Percentiles rank a stretch among this genome's conserved stretches.
phyloP scores from a whole-genome alignment of 179 eudicot genomes.

The Beta macrorhiza region DNA sequence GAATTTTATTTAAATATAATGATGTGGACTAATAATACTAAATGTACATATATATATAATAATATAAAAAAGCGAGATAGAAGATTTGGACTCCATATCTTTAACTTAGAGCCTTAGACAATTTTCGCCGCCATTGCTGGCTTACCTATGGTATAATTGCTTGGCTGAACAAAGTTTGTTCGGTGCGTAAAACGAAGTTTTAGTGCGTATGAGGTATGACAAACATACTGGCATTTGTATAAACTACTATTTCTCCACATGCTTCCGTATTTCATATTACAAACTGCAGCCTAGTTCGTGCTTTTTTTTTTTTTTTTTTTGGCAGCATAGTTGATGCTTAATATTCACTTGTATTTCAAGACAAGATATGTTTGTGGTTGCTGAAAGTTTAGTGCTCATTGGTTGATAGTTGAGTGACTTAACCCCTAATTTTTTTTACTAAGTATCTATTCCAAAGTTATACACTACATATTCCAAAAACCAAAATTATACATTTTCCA shows the following conservation, averaged over 20 bases:
- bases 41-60: too few relatives aligned
- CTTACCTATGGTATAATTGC: too few relatives aligned
- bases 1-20: too few relatives aligned
- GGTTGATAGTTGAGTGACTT: conserved; percentile 17
- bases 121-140: too few relatives aligned
- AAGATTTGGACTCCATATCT: too few relatives aligned
- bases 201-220: too few relatives aligned
- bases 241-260: not conserved
- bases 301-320: not conserved
- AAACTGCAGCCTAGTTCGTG: conserved; percentile 11
- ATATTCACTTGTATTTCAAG: conserved; percentile 31
- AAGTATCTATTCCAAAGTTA: not conserved
- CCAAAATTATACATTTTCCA: not conserved
- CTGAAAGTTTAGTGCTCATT: conserved; percentile 28
- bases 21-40: too few relatives aligned
- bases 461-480: not conserved
- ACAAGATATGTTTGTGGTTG: conserved; percentile 27
- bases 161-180: too few relatives aligned
- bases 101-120: too few relatives aligned
- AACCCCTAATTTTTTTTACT: not conserved
- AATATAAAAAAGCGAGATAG: too few relatives aligned
- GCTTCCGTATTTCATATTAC: not conserved
- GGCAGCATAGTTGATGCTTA: conserved; percentile 15
- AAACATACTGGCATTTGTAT: too few relatives aligned
- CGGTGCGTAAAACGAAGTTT: too few relatives aligned